Conservation (phyloP, 1,284 basidiomycete genomes). For the Cutaneotrichosporon dermatis region DNA sequence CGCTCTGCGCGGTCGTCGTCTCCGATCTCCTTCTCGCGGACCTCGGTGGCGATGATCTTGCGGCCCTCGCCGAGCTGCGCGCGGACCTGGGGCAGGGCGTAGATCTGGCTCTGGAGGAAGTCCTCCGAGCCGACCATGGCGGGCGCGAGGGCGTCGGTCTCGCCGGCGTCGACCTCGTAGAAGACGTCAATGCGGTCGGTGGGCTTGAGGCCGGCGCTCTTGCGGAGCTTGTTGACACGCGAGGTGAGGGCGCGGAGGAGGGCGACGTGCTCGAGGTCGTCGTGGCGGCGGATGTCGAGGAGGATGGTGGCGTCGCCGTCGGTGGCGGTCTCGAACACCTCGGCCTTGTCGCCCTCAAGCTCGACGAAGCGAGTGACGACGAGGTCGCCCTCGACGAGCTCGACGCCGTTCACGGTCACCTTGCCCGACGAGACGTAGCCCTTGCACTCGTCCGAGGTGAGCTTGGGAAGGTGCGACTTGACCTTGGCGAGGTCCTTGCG, state of each 20-base stretch:
- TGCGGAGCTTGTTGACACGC: conserved; percentile 91
- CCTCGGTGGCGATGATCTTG: conserved; percentile 53
- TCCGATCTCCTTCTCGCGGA: conserved; percentile 77
- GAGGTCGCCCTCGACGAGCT: conserved; percentile 83
- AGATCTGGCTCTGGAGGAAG: conserved; percentile 70
- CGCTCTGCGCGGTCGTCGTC: conserved; percentile 86
- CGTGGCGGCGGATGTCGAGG: conserved; percentile 80
- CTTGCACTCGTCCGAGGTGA: conserved; percentile 81
- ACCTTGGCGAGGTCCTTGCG: conserved; percentile 90
- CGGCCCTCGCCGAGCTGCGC: conserved; percentile 69
- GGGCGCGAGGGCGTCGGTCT: conserved; percentile 62
- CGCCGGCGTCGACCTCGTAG: conserved; percentile 72
- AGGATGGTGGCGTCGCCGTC: conserved; percentile 93
- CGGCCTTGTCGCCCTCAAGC: conserved; percentile 47
- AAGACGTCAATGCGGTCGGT: conserved; percentile 91
- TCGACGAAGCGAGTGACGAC: conserved; percentile 89
- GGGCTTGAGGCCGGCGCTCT: conserved; percentile 89
- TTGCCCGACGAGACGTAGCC: conserved; percentile 69
- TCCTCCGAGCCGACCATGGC: conserved; percentile 63
- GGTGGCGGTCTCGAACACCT: conserved; percentile 74
- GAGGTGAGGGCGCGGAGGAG: conserved; percentile 87
- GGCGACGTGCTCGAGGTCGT: conserved; percentile 83
- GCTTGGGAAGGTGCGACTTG: conserved; percentile 75
- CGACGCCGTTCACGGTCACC: conserved; percentile 83
- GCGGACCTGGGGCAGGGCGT: conserved; percentile 64